phyloP scores from a whole-genome alignment of 202 grass and related monocot genomes.

The Cymbopogon flexuosus region DNA sequence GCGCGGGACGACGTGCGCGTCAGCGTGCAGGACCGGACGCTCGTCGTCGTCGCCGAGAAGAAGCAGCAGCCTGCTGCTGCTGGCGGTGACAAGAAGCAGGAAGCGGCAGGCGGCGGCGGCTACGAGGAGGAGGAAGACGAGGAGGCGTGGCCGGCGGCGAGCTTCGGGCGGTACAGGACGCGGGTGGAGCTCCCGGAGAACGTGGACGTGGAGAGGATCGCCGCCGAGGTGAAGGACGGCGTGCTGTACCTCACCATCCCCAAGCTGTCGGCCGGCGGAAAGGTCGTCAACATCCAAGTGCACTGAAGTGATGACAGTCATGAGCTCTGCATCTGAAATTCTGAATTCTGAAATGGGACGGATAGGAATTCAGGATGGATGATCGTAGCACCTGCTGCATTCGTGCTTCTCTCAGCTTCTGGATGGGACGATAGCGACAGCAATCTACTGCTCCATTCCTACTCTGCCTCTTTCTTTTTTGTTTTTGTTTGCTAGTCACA shows the following conservation, averaged over 20 bases:
- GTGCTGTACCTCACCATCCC: constrained; percentile 47
- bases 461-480: too few relatives aligned
- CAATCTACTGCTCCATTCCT: too few relatives aligned
- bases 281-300: constrained; percentile 43
- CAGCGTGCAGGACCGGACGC: constrained; percentile 41
- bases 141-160: constrained; percentile 34
- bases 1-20: constrained; percentile 39
- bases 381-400: too few relatives aligned
- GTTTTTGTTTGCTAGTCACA: too few relatives aligned
- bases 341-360: too few relatives aligned
- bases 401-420: too few relatives aligned
- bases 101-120: neutral
- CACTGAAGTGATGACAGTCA: neutral
- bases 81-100: neutral
- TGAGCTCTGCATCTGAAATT: neutral
- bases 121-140: neutral
- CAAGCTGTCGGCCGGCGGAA: constrained; percentile 28
- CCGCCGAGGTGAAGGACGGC: constrained; percentile 47
- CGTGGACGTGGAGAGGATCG: constrained; percentile 44
- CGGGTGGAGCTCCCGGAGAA: constrained; percentile 54
- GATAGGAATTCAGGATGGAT: too few relatives aligned
- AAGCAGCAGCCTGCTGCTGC: neutral
- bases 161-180: constrained; percentile 50
- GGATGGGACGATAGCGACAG: too few relatives aligned
- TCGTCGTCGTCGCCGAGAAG: constrained; percentile 49